Evolutionary conservation across 148 eudicot genomes (phyloP), one percentile per base, ranked within the genome.

Genomic region (Vaccinium corymbosum): DNA sequence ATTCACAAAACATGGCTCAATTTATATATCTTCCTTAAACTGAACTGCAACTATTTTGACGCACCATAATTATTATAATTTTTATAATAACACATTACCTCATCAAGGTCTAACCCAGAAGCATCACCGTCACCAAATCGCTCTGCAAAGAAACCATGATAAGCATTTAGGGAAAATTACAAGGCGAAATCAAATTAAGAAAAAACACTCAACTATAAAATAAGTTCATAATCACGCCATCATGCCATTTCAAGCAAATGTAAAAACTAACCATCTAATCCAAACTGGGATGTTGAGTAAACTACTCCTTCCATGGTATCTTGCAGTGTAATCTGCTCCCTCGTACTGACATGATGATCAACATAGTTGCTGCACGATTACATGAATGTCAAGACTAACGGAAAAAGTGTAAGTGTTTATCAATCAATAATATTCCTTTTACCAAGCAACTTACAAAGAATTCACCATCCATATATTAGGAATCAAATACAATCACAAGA

Each of bases 91-190:
- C 42, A 66, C 35, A 78, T 83, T 91, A 94, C 98, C 98, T 94
- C 98, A 15, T 93, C 99, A 87, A 94, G 95, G 85, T 97, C 97
- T 83, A 97, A 89, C 35, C 97, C 95, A 75, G 96, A 94, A 81
- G 94, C 85, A 83, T 97, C 99, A 82, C 92, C 99, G 83, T 97
- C 99, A 55, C 99, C 99, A 90, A 97, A 97, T 53, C 99, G 95
- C 91, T 97, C 99, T 97, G 87, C 71, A 61, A 87, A 76, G 14
- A 85, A 78, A 84, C 80, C 35, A 81, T 72, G 66, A 83, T 42
- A 68, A 80, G 48, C 48, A 71, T 20, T 20, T 22, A 52, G 50
- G 48, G 0, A 38, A 74, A 46, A 64, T 15, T 29, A 68, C n/a
- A 50, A 80, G 27, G 56, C 15, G 70, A 46, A 35, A 20, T 32